Conservation (phyloP, 441 rosid genomes). For the Viola pubescens region DNA sequence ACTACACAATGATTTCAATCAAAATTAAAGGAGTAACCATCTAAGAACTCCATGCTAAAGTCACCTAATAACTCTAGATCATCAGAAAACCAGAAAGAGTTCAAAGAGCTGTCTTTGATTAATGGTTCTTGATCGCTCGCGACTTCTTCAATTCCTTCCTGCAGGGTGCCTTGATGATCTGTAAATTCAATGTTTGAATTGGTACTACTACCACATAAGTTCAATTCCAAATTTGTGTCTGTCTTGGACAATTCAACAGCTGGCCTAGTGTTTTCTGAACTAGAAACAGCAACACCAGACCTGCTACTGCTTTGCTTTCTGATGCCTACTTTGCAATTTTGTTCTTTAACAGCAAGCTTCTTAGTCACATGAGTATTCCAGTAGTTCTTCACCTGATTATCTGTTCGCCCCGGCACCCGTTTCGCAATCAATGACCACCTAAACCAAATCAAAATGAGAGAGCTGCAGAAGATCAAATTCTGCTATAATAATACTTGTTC, state of each 20-base stretch:
- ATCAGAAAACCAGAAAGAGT: constrained; percentile 39
- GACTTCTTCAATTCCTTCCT: constrained; percentile 16
- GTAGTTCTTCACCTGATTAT: constrained; percentile 71
- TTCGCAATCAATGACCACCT: constrained; percentile 79
- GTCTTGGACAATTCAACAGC: no score
- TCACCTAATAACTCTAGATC: constrained; percentile 29
- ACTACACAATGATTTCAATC: background rate
- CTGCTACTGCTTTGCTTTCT: background rate
- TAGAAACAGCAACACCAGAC: constrained; percentile 8
- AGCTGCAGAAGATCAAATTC: background rate
- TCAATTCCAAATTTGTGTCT: no score
- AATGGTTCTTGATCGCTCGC: constrained; percentile 15
- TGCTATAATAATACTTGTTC: no score
- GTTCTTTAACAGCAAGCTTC: constrained; percentile 35
- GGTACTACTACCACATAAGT: background rate
- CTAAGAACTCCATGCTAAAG: constrained; percentile 35
- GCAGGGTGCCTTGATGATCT: constrained; percentile 2
- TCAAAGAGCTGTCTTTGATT: constrained; percentile 18
- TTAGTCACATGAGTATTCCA: constrained; percentile 62
- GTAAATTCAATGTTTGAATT: constrained; percentile 13
- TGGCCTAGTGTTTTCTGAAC: constrained; percentile 14
- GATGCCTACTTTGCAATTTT: constrained; percentile 11
- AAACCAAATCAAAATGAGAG: background rate
- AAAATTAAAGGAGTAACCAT: constrained; percentile 30
- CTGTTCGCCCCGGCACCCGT: constrained; percentile 66